Evolutionary conservation across 1,139 yeast genomes (phyloP), one percentile per base, ranked within the genome.

Genomic region (Wickerhamomyces sp.): DNA sequence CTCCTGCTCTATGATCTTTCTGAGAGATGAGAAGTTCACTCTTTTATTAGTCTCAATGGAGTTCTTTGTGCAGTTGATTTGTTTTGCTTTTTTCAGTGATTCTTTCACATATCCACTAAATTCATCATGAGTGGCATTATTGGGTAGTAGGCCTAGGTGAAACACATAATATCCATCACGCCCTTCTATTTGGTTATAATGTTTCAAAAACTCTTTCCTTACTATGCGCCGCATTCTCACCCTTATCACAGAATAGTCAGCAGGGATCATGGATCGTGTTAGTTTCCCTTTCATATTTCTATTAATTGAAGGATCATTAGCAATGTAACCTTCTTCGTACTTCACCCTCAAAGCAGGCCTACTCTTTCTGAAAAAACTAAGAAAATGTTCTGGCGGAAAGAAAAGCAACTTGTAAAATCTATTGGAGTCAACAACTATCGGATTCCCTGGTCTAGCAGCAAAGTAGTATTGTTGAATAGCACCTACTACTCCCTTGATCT

Each of bases 111-210:
- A 19, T 12, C n/a, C 12, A 20, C 24, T 19, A 16, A 75, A 59
- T 19, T 51, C 48, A 2, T 49, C 41, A 35, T 58, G 41, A 16
- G 72, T 75, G 1, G 48, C 45, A 1, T 53, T 51, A 0, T 60
- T 59, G 3, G 85, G 82, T 4, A 68, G 65, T 13, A 61, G 48
- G 8, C 46, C 42, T 16, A 70, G 54, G 10, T 58, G 51, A 41
- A 74, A 67, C 30, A 65, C 57, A 48, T 73, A 82, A 7, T 75
- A 51, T 0, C 82, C 82, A 49, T 74, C 78, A 24, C 56, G 62
- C 0, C 61, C 64, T 2, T 42, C 46, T 17, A 48, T 35, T 7
- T 34, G 28, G 12, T 45, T 44, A 55, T 65, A 65, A 12, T 56
- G 48, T 17, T 56, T 44, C 41, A 58, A 51, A 28, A 70, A 58